Evolutionary conservation across 2,329 filamentous ascomycete species (phyloP).

Genomic region (Colletotrichum sp.): DNA sequence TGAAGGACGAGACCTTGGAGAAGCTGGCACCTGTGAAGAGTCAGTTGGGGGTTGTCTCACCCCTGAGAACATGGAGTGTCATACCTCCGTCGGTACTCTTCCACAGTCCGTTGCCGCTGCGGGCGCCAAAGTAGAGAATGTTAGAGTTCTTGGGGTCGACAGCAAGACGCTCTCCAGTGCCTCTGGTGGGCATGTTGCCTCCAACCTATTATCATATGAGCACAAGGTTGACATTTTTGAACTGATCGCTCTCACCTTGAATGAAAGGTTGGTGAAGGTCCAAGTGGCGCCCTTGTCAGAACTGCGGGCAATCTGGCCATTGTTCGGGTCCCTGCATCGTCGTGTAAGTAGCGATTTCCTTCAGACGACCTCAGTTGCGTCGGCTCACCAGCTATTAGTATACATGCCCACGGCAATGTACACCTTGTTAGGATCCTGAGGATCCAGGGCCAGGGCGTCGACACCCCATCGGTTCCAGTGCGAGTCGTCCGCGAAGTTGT

Average conservation of each 20-base stretch:
- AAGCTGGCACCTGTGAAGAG: conserved; percentile 51
- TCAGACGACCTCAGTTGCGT: not conserved
- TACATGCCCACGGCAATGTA: conserved; percentile 63
- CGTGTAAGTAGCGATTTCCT: not conserved
- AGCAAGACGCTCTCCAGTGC: conserved; percentile 62
- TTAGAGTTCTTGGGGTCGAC: conserved; percentile 63
- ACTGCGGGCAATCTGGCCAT: conserved; percentile 60
- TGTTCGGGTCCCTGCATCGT: conserved; percentile 51
- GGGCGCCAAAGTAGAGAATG: conserved; percentile 63
- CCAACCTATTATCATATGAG: conserved; percentile 40
- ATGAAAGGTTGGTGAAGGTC: conserved; percentile 52
- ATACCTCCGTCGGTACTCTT: conserved; percentile 60
- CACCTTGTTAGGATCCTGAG: conserved; percentile 54
- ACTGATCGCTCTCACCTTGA: conserved; percentile 41
- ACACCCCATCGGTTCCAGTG: conserved; percentile 62
- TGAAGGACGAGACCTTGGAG: conserved; percentile 58
- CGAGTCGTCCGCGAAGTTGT: conserved; percentile 38
- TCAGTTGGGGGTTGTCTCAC: conserved; percentile 41
- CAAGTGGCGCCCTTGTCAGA: conserved; percentile 60
- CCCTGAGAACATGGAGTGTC: conserved; percentile 53
- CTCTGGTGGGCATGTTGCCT: conserved; percentile 66
- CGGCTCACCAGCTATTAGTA: conserved; percentile 55
- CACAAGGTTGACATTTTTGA: fast-evolving
- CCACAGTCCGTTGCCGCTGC: conserved; percentile 64
- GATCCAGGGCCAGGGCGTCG: conserved; percentile 62